These are phyloP conservation scores for Aspergillus nomiae DNA, from an alignment of 2,329 filamentous ascomycete species.

Conservation along the genomic window DNA sequence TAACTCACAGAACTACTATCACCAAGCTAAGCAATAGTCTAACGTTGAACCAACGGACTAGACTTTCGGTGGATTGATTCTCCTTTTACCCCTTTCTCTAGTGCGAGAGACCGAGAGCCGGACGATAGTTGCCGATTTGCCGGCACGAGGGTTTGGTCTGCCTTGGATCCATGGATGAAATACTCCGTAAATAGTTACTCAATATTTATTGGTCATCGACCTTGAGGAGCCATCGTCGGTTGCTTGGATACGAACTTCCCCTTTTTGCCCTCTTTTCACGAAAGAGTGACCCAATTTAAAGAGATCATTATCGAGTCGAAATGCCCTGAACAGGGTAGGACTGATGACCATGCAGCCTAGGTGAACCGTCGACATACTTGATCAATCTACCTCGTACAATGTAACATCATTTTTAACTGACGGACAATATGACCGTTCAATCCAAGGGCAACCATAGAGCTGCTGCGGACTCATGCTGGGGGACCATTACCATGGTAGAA, in stretches of 20 bases:
- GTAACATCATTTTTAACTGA: not conserved
- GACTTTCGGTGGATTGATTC: constrained; percentile 1
- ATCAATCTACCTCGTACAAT: not conserved
- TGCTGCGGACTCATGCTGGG: too few species aligned
- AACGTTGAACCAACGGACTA: not conserved
- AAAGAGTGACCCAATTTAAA: not conserved
- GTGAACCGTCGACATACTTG: not conserved
- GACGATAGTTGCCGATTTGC: not conserved
- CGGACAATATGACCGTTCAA: not conserved
- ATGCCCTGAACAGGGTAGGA: not conserved
- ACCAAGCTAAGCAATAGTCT: constrained; percentile 2
- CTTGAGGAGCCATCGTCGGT: not conserved
- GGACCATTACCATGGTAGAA: too few species aligned
- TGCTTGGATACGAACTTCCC: not conserved
- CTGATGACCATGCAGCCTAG: not conserved
- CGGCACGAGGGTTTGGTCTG: not conserved
- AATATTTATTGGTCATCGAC: not conserved
- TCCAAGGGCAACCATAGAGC: too few species aligned
- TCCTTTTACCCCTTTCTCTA: constrained; percentile 5
- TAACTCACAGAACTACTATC: not conserved
- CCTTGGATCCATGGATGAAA: not conserved
- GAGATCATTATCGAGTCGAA: not conserved
- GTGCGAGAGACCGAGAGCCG: not conserved
- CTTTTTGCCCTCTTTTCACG: not conserved
- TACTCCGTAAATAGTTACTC: not conserved